A percentile compares a stretch with the other conserved stretches of the same genome.
Conservation (phyloP, 225 moss, liverwort and hornwort genomes). For the Pseudisothecium myosuroides region DNA sequence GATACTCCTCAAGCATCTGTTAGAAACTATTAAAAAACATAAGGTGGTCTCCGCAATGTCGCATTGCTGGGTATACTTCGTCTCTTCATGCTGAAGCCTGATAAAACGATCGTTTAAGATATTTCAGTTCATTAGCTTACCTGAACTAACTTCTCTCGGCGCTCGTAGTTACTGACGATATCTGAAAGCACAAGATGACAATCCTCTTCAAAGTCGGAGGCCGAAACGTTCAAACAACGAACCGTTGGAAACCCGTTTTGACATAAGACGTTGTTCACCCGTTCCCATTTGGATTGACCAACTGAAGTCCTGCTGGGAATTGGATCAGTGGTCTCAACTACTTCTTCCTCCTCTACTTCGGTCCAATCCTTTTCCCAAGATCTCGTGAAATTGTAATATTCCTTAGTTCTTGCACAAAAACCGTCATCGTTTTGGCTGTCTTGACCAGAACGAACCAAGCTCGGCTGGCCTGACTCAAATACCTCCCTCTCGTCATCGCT, state of each 20-base stretch:
- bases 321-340: background rate
- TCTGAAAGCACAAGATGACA: conserved; percentile 44
- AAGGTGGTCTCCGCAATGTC: background rate
- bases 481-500: background rate
- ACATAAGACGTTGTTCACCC: conserved; percentile 49
- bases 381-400: conserved; percentile 14
- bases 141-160: conserved; percentile 80
- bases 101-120: background rate
- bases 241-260: conserved; percentile 66
- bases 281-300: conserved; percentile 42
- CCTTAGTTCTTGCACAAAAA: conserved; percentile 4
- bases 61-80: background rate
- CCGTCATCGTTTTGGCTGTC: background rate
- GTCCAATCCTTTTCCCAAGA: conserved; percentile 41
- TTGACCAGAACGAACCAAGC: background rate
- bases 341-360: conserved; percentile 28
- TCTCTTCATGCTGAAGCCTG: background rate
- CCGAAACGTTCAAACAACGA: conserved; percentile 17
- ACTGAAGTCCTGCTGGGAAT: conserved; percentile 4
- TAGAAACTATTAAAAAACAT: background rate
- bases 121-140: conserved; percentile 8
- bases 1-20: conserved; percentile 1
- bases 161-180: conserved; percentile 52
- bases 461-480: background rate
- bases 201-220: conserved; percentile 40